These are phyloP conservation scores for Oryza meridionalis DNA, from an alignment of 176 grass and related monocot species.

Conservation along the genomic window DNA sequence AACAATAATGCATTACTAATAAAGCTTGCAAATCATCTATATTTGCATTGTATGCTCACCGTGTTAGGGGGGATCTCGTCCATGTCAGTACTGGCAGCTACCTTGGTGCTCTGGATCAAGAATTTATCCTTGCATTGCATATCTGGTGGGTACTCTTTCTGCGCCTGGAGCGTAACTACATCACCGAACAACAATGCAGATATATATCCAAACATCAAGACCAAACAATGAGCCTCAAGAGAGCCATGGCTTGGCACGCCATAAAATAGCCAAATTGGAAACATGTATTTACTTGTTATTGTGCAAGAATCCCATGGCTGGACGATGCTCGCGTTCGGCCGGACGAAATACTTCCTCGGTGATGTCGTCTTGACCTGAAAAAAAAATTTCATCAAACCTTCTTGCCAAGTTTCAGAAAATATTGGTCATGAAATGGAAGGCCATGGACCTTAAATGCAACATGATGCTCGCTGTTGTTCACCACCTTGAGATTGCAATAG, in stretches of 20 bases:
- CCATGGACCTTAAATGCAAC: conserved; percentile 90
- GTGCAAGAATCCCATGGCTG: conserved; percentile 98
- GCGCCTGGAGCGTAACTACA: conserved; percentile 88
- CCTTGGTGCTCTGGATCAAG: conserved; percentile 94
- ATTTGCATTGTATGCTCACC: conserved; percentile 46
- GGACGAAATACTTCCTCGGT: conserved; percentile 97
- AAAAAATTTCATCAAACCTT: conserved; percentile 34
- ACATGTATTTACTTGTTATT: conserved; percentile 59
- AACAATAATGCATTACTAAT: background rate
- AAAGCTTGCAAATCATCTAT: conserved; percentile 12
- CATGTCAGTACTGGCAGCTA: conserved; percentile 69
- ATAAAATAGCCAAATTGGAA: conserved; percentile 26
- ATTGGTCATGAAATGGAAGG: conserved; percentile 8
- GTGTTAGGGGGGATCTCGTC: conserved; percentile 90
- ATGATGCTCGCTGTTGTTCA: conserved; percentile 97
- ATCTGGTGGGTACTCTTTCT: conserved; percentile 79
- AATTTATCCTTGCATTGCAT: conserved; percentile 99
- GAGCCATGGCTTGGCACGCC: background rate
- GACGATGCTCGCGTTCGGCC: conserved; percentile 83
- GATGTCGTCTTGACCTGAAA: conserved; percentile 95
- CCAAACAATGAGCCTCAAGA: conserved; percentile 29
- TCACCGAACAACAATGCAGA: conserved; percentile 25
- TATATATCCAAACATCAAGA: conserved; percentile 12
- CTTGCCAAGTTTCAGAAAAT: conserved; percentile 25
- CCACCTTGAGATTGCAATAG: conserved; percentile 95